These are phyloP conservation scores for Beta corolliflora DNA, from an alignment of 179 eudicot species.

Conservation along the genomic window DNA sequence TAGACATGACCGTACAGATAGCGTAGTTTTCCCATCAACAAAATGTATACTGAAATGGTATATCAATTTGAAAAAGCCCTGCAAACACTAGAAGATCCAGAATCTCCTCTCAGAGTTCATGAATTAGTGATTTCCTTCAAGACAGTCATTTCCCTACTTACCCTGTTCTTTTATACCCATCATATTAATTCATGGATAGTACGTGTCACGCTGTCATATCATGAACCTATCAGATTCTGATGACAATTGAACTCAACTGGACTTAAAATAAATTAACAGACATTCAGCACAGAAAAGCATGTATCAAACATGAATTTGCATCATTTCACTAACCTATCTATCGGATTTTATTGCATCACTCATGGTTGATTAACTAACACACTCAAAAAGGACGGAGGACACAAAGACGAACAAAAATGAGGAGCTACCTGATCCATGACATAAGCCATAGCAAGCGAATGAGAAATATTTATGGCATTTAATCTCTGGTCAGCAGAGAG, in stretches of 20 bases:
- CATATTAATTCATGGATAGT: background rate
- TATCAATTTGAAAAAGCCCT: background rate
- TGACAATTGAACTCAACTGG: background rate
- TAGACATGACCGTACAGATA: no score
- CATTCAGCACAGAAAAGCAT: background rate
- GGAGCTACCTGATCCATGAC: slow-evolving; percentile 96
- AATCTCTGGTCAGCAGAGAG: slow-evolving; percentile 75
- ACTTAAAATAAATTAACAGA: background rate
- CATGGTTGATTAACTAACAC: background rate
- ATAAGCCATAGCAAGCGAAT: slow-evolving; percentile 86
- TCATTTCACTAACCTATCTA: background rate
- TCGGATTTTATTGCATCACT: background rate
- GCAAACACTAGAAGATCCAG: background rate
- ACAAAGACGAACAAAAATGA: background rate
- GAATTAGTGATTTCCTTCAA: background rate
- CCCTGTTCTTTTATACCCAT: background rate
- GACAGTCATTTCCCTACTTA: background rate
- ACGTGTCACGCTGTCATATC: background rate
- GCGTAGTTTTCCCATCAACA: background rate
- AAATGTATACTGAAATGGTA: background rate
- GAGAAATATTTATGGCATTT: slow-evolving; percentile 78
- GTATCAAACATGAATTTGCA: background rate
- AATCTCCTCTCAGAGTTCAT: background rate
- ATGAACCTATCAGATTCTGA: background rate
- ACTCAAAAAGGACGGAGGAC: background rate